Evolutionary conservation across 768 basidiomycete genomes (phyloP), one percentile per base, ranked within the genome.

Genomic region (Coprinellus micaceus): DNA sequence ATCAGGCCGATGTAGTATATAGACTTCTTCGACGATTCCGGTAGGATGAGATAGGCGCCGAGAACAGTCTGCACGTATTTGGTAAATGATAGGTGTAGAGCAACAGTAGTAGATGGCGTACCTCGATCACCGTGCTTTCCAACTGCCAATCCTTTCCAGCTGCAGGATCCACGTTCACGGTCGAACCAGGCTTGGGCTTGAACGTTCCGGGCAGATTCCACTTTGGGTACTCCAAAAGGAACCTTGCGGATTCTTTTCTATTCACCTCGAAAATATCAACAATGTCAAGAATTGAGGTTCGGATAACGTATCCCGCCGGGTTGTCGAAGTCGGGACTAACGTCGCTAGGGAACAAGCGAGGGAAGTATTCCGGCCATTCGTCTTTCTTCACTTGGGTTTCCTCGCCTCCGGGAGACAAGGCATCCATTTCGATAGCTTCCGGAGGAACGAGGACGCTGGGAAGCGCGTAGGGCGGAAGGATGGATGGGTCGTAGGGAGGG

Each of bases 191-290:
- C 63, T 81, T 83, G 6, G 87, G 82, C 63, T 88, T 91, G 80
- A 98, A 98, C 0, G 93, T 93, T 3, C 91, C 92, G 2, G 80
- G 75, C 3, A 84, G 66, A 54, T 86, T 82, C 90, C 94, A 97
- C 64, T 86, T 88, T 1, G 91, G 89, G 53, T 89, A 86, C 67
- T 93, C 88, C 44, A 97, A 79, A 5, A 98, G 76, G 7, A 98
- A 74, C 2, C 90, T 79, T 1, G 97, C 95, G 61, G 88, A 90
- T 64, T 99, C 97, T 69, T 96, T 97, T 53, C 97, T 84, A 69
- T 99, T 98, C 49, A 97, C 83, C 69, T 98, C 96, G 64, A 91
- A 98, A 15, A 98, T 88, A 56, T 92, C 84, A 40, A 97, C 71
- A 19, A 87, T 81, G 65, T 98, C 94, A 6, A 83, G 71, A 10